Conservation (phyloP, 2,329 filamentous ascomycete species). For the Ophiostoma piceae region DNA sequence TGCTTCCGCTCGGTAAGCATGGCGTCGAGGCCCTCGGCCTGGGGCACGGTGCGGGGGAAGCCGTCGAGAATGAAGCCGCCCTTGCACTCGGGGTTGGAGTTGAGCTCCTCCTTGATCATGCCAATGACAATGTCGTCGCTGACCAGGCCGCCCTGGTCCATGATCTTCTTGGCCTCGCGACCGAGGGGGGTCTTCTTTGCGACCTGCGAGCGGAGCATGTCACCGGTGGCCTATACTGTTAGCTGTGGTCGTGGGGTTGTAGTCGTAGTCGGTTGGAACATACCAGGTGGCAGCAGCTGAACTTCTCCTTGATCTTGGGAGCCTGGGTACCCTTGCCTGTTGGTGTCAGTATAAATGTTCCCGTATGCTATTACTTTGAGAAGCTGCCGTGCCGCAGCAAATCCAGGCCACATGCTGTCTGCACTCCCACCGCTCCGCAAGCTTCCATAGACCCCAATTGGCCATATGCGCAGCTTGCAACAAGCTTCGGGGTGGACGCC, state of each 20-base stretch:
- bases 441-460: background rate
- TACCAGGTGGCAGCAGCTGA: constrained; percentile 94
- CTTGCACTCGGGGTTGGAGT: constrained; percentile 90
- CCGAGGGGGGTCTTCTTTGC: constrained; percentile 94
- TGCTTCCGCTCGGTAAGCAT: constrained; percentile 79
- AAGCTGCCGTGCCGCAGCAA: constrained; percentile 14
- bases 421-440: constrained; percentile 25
- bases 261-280: constrained; percentile 28
- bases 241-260: constrained; percentile 10
- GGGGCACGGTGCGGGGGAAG: constrained; percentile 92
- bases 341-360: background rate
- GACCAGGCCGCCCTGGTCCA: constrained; percentile 96
- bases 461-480: constrained; percentile 10
- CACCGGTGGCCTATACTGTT: constrained; percentile 73
- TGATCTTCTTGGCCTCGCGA: constrained; percentile 98
- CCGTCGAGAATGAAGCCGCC: constrained; percentile 99
- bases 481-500: constrained; percentile 8
- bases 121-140: constrained; percentile 99
- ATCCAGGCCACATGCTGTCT: background rate
- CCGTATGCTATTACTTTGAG: constrained; percentile 6
- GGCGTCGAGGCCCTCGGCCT: constrained; percentile 87
- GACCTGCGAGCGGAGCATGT: constrained; percentile 98
- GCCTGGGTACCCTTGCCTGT: constrained; percentile 98
- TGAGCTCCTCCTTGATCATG: constrained; percentile 98
- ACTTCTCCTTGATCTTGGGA: constrained; percentile 96